These are phyloP conservation scores for Suillus clintonianus DNA, from an alignment of 768 basidiomycete genomes.

Conservation along the genomic window DNA sequence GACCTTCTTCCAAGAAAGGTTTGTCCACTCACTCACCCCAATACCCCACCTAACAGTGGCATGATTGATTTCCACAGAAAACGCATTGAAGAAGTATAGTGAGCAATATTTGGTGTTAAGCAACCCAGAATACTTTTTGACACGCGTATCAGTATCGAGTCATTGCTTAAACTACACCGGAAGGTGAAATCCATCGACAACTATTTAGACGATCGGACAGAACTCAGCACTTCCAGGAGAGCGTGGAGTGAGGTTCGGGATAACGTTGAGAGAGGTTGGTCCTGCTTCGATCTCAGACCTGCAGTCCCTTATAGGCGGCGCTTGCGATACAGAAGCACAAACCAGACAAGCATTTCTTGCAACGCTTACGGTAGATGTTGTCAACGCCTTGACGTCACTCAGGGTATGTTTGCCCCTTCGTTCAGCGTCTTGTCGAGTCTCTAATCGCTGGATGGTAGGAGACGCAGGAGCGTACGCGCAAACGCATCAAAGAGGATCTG, in stretches of 20 bases:
- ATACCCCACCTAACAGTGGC: constrained; percentile 16
- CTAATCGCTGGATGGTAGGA: constrained; percentile 50
- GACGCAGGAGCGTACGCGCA: constrained; percentile 88
- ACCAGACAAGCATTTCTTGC: constrained; percentile 77
- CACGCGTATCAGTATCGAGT: constrained; percentile 59
- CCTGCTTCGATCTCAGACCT: neutral
- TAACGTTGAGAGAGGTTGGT: constrained; percentile 77
- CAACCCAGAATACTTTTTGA: constrained; percentile 3
- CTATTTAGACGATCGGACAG: constrained; percentile 70
- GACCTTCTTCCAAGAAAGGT: constrained; percentile 87
- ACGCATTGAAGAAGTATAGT: constrained; percentile 87
- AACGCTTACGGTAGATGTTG: constrained; percentile 71
- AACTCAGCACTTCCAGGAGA: constrained; percentile 61
- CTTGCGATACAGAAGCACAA: constrained; percentile 64
- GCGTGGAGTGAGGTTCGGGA: constrained; percentile 88
- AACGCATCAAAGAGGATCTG: constrained; percentile 88
- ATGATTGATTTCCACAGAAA: constrained; percentile 46
- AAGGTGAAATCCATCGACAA: constrained; percentile 71
- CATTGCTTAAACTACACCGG: constrained; percentile 70
- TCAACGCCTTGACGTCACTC: constrained; percentile 64
- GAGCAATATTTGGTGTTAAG: constrained; percentile 24
- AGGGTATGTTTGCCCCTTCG: constrained; percentile 49
- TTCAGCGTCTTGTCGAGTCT: neutral
- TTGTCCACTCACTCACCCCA: constrained; percentile 21
- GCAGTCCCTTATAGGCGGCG: neutral